phyloP scores from a whole-genome alignment of 345 rosid genomes.

The Brassica rapa region DNA sequence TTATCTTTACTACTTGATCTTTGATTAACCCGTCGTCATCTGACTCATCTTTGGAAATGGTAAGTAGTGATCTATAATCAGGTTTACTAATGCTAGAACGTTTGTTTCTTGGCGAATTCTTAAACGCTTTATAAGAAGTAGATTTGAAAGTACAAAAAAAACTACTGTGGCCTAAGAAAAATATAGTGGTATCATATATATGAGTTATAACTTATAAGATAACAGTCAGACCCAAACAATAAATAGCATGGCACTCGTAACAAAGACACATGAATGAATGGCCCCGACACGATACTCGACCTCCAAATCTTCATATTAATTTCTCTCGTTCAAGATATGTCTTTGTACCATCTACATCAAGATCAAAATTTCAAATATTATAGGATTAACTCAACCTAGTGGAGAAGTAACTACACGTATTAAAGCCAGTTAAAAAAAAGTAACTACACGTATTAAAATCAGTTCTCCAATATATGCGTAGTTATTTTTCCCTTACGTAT shows the following conservation, averaged over 20 bases:
- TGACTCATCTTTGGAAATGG: neutral
- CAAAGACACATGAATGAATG: conserved; percentile 18
- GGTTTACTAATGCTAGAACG: neutral
- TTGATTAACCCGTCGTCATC: neutral
- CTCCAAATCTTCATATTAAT: conserved; percentile 11
- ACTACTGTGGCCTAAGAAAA: neutral
- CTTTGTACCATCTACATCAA: neutral
- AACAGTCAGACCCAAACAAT: neutral
- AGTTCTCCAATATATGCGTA: neutral
- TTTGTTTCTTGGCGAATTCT: neutral
- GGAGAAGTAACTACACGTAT: neutral
- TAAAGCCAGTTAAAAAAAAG: neutral
- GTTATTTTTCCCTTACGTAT: neutral
- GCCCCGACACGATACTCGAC: conserved; percentile 10
- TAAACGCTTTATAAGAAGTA: neutral
- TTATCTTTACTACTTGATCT: neutral
- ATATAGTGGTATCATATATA: neutral
- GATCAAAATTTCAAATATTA: neutral
- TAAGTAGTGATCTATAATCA: neutral
- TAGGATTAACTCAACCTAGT: neutral
- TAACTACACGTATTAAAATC: neutral
- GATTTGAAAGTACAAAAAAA: neutral
- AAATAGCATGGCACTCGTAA: conserved; percentile 21
- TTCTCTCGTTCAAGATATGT: neutral
- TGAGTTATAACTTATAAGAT: no score